Conservation (phyloP, 352 stramenopile species). For the Phytophthora megakarya region DNA sequence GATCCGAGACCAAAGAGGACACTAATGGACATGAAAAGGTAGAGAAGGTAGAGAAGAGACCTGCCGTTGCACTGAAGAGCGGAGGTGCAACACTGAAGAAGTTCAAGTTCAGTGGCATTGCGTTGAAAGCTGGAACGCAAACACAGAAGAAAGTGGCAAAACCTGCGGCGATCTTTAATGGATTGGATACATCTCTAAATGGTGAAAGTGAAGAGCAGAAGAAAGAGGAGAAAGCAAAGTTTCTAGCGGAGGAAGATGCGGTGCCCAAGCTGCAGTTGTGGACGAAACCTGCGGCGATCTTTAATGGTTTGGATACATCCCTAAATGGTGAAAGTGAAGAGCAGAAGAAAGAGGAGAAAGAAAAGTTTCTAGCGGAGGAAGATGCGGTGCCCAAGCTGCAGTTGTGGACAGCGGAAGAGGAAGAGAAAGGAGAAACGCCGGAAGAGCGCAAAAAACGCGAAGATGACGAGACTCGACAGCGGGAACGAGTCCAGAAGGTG, state of each 20-base stretch:
- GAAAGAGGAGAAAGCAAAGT: slow-evolving; percentile 61
- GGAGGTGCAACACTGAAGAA: slow-evolving; percentile 39
- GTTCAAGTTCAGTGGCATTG: slow-evolving; percentile 76
- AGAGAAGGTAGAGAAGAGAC: slow-evolving; percentile 13
- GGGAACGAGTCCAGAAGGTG: slow-evolving; percentile 70
- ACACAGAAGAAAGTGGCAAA: slow-evolving; percentile 32
- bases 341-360: slow-evolving; percentile 56
- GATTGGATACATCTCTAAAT: slow-evolving; percentile 23
- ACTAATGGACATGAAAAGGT: slow-evolving; percentile 3
- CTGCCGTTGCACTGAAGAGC: slow-evolving; percentile 4
- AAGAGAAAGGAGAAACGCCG: slow-evolving; percentile 61
- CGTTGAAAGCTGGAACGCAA: slow-evolving; percentile 50
- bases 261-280: slow-evolving; percentile 59
- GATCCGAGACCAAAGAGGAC: slow-evolving; percentile 29
- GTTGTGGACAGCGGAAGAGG: slow-evolving; percentile 67
- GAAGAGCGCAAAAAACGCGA: slow-evolving; percentile 60
- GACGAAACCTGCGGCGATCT: slow-evolving; percentile 27
- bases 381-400: slow-evolving; percentile 71
- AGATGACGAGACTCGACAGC: slow-evolving; percentile 49
- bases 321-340: slow-evolving; percentile 30
- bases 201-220: slow-evolving; percentile 39
- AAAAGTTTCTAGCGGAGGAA: slow-evolving; percentile 72
- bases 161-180: slow-evolving; percentile 27
- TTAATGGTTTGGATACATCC: slow-evolving; percentile 25
- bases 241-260: slow-evolving; percentile 72